Base-by-base conservation (phyloP, 2,329 filamentous ascomycete species). In the Parastagonospora avenae region DNA sequence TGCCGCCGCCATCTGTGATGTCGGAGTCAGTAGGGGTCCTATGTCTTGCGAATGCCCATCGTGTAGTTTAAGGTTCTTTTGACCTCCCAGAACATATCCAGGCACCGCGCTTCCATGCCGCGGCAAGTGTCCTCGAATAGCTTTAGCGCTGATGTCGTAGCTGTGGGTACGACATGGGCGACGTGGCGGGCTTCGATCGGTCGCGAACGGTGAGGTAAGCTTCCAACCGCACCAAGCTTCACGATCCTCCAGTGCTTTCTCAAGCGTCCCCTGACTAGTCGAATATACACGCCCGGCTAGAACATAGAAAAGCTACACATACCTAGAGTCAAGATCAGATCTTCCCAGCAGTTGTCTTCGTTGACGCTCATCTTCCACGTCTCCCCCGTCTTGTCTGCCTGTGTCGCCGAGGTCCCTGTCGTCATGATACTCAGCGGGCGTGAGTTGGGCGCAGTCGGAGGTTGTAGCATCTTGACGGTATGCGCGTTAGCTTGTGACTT, bases 301-400 rank as follows among this genome's bases (percentile, higher is more conserved):
- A 31, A 8, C 29, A 15, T 39, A 32, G 27, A 46, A 15, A 41
- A 27, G 32, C 29, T 46, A 41, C 33, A 68, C 69, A 4, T 70
- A 74, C 71, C 71, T 42, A 79, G 62, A 1, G 77, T 78, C 45
- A 80, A 59, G 36, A 80, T 80, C 31, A 76, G 72, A 45, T 78
- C 76, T 44, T 77, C 73, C 78, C 78, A 80, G 38, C 77, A 73
- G 60, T 79, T 77, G 15, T 77, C 69, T 15, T 63, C 56, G 35
- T 59, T 64, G 4, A 79, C 73, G 4, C 62, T 56, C 52, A 66
- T 62, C 35, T 75, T 72, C 78, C 78, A 80, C 31, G 71, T 68
- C 42, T 71, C 65, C 14, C 78, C 78, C 10, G 75, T 71, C 57
- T 75, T 76, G 54, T 78, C 75, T 36, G 67, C 60, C 27, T 63